phyloP scores from a whole-genome alignment of 2,329 filamentous ascomycete genomes.

The Paecilomyces niveus region DNA sequence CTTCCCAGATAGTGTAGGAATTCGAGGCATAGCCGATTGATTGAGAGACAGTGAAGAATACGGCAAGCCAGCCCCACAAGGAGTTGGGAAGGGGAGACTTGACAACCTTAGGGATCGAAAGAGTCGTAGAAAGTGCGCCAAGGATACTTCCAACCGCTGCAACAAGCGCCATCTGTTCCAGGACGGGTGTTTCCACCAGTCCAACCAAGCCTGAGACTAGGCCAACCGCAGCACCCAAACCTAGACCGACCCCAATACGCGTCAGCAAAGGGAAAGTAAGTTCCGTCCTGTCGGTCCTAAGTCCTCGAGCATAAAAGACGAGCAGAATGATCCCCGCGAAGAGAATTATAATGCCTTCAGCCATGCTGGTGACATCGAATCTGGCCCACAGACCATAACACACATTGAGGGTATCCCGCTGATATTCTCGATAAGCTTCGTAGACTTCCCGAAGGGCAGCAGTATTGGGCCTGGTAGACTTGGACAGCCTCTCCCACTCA shows the following conservation, averaged over 20 bases:
- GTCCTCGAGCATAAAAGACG: constrained; percentile 61
- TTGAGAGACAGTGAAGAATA: constrained; percentile 75
- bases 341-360: constrained; percentile 67
- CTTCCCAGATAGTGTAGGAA: constrained; percentile 98
- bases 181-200: constrained; percentile 19
- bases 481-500: constrained; percentile 42
- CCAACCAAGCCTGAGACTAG: constrained; percentile 12
- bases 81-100: constrained; percentile 58
- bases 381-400: constrained; percentile 86
- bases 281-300: constrained; percentile 47
- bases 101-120: constrained; percentile 33
- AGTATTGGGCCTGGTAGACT: constrained; percentile 28
- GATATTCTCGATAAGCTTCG: constrained; percentile 63
- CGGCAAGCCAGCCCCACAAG: constrained; percentile 81
- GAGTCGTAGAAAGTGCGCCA: constrained; percentile 33
- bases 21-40: constrained; percentile 95
- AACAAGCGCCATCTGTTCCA: constrained; percentile 31
- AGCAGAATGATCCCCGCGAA: constrained; percentile 61
- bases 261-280: constrained; percentile 48
- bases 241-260: constrained; percentile 44
- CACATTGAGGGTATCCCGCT: constrained; percentile 66
- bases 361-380: constrained; percentile 83
- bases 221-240: constrained; percentile 33
- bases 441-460: constrained; percentile 39
- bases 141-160: constrained; percentile 40